Evolutionary conservation across 106 monocot genomes (phyloP).

Genomic region (Posidonia australis): DNA sequence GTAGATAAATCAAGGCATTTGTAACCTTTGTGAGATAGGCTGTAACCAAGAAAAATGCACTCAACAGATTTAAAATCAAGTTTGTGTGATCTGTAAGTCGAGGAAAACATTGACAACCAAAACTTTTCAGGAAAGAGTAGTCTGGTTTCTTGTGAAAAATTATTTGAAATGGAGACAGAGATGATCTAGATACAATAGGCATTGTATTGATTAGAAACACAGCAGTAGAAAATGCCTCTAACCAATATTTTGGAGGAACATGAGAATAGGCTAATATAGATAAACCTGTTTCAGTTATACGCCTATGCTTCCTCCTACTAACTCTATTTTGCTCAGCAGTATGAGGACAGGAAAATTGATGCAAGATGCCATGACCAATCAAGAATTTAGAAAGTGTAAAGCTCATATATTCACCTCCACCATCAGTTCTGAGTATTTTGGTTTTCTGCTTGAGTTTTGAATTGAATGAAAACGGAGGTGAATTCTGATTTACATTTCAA

Average conservation of each 20-base stretch:
- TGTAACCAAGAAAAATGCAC: slow-evolving; percentile 6
- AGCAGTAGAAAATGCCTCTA: background rate
- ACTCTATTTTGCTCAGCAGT: background rate
- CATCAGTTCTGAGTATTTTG: background rate
- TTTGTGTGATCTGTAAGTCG: background rate
- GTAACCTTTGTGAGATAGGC: slow-evolving; percentile 1
- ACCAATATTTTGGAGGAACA: background rate
- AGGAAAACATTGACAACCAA: slow-evolving; percentile 18
- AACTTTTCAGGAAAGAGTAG: slow-evolving; percentile 3
- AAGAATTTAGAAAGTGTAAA: background rate
- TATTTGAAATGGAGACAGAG: slow-evolving; percentile 5
- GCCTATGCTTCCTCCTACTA: background rate
- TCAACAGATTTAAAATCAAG: background rate
- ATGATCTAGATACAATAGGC: background rate
- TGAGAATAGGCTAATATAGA: background rate
- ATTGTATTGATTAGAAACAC: background rate
- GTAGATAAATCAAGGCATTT: background rate
- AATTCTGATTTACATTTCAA: background rate
- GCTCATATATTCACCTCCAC: background rate
- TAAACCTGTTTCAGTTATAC: background rate
- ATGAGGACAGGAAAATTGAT: background rate
- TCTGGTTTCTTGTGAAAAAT: background rate
- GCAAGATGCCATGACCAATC: background rate
- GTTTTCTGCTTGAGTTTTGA: background rate
- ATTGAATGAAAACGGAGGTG: background rate